phyloP scores from a whole-genome alignment of 202 grass and related monocot species.

The Alloteropsis angusta region DNA sequence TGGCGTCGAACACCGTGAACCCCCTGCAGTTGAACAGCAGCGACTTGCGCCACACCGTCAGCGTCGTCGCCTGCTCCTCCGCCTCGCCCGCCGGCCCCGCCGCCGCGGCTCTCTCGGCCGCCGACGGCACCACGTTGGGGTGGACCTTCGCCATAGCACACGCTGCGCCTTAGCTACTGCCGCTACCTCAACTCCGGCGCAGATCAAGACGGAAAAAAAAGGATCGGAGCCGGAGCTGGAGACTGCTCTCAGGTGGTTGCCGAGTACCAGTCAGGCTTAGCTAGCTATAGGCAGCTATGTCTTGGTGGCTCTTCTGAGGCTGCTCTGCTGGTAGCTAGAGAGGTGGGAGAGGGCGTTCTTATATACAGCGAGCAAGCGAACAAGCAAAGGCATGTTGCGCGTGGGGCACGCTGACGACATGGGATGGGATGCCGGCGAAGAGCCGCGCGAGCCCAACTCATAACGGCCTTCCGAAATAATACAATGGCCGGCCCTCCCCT shows the following conservation, averaged over 20 bases:
- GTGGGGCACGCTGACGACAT: slow-evolving; percentile 28
- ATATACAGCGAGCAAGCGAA: slow-evolving; percentile 23
- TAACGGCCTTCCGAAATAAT: slow-evolving; percentile 12
- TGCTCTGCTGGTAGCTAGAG: not conserved
- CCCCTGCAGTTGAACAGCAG: slow-evolving; percentile 83
- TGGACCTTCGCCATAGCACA: slow-evolving; percentile 69
- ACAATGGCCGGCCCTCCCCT: too few relatives aligned
- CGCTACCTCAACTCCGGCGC: not conserved
- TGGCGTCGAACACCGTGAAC: slow-evolving; percentile 84
- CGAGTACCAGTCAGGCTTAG: not conserved
- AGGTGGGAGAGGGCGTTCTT: not conserved
- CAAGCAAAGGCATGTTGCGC: slow-evolving; percentile 37
- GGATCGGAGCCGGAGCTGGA: not conserved
- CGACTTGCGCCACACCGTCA: slow-evolving; percentile 96
- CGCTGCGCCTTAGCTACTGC: too few relatives aligned
- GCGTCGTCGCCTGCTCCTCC: slow-evolving; percentile 12
- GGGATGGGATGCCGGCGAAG: slow-evolving; percentile 30
- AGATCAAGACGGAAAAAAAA: not conserved
- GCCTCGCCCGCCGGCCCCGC: not conserved
- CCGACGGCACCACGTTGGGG: slow-evolving; percentile 34
- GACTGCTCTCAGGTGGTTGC: not conserved
- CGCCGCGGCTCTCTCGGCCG: not conserved
- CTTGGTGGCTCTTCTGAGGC: not conserved
- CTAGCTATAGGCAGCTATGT: slow-evolving; percentile 21
- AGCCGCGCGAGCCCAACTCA: not conserved